Conservation (phyloP, 2,329 filamentous ascomycete genomes). For the Exophiala viscosa region DNA sequence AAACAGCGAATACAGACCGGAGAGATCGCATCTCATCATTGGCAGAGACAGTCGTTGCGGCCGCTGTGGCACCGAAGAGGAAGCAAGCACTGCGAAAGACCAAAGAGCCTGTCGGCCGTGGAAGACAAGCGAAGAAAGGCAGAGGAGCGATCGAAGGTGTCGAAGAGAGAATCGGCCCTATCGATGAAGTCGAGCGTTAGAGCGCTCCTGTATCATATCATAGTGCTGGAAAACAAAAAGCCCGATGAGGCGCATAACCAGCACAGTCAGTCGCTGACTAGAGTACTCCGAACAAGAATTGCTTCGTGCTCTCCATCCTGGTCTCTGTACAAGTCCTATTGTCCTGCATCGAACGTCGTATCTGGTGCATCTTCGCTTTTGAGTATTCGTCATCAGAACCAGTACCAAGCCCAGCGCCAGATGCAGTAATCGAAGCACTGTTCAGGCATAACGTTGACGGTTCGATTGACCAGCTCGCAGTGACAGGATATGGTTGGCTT, state of each 20-base stretch:
- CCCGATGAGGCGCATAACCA: background rate
- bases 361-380: background rate
- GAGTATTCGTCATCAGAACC: background rate
- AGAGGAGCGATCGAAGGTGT: constrained; percentile 22
- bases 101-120: constrained; percentile 13
- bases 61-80: constrained; percentile 12
- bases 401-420: constrained; percentile 10
- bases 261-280: too few relatives aligned
- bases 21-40: constrained; percentile 12
- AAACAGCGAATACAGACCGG: background rate
- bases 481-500: background rate
- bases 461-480: constrained; percentile 6
- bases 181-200: constrained; percentile 18
- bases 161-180: constrained; percentile 23
- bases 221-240: background rate
- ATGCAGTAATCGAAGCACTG: constrained; percentile 12
- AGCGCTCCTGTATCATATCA: background rate
- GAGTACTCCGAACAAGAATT: too few relatives aligned
- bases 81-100: constrained; percentile 9
- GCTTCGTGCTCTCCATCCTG: too few relatives aligned
- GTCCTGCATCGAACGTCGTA: too few relatives aligned
- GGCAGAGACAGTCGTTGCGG: constrained; percentile 10
- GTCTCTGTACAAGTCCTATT: too few relatives aligned
- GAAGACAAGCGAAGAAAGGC: constrained; percentile 16
- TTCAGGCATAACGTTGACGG: constrained; percentile 1